Evolutionary conservation across 2,329 filamentous ascomycete species (phyloP), one percentile per base, ranked within the genome.

Genomic region (Botrytis elliptica): DNA sequence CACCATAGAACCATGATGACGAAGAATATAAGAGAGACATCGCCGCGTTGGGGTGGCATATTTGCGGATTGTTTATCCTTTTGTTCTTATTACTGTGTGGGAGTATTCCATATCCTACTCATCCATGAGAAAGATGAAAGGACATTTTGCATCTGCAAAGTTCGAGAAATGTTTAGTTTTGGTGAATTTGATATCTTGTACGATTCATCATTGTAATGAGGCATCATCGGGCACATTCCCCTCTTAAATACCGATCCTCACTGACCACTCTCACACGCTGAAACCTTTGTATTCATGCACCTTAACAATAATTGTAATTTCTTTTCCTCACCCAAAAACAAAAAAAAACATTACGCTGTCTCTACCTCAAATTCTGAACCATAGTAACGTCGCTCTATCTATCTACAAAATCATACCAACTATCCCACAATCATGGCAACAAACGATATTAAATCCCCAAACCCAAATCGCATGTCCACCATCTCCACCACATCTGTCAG

Each of bases 1-100:
- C 79, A 81, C 77, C 81, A 79, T 59, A 82, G 77, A 60, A 81
- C 75, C 71, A 81, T 69, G 73, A 80, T 74, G 63, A 81, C 76
- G 52, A 81, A 71, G 65, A 80, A 60, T 25, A 81, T 68, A n/a
- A 77, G 75, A 38, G 78, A 77, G 69, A 77, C 76, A 72, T 80
- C 79, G 68, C 77, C 75, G 40, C 76, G 78, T 64, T 77, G 78
- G 36, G 76, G 77, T 46, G 76, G 78, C 79, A 80, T 79, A 57
- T 59, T 78, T 42, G n/a, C 64, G 46, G 16, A 40, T 36, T 59
- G 40, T 14, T 36, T 42, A 63, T 57, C 59, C 25, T 40, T 67
- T 14, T 18, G 4, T 29, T 62, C 29, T 25, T 70, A 9, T 25
- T 38, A 25, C 33, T 55, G 52, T 40, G 29, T 40, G 59, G n/a